phyloP scores from a whole-genome alignment of 2,329 filamentous ascomycete species.

The Meredithiella fracta region DNA sequence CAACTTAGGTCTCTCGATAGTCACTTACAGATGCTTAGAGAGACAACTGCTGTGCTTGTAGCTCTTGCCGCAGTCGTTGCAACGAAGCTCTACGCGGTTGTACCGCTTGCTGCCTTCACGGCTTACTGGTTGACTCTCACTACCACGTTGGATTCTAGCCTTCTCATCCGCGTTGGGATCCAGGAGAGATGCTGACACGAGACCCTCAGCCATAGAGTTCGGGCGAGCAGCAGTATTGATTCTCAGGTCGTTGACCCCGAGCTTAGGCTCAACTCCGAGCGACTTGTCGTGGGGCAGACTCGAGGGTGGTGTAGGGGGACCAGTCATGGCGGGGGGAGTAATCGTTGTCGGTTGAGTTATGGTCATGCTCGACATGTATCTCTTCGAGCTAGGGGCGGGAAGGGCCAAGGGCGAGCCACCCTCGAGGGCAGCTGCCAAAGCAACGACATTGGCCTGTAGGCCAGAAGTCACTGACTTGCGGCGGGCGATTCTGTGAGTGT shows the following conservation, averaged over 20 bases:
- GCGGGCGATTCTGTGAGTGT: conserved; percentile 67
- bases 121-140: conserved; percentile 68
- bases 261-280: conserved; percentile 29
- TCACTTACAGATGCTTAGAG: conserved; percentile 97
- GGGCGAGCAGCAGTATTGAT: background rate
- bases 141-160: conserved; percentile 45
- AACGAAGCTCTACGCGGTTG: conserved; percentile 74
- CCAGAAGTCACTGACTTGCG: conserved; percentile 79
- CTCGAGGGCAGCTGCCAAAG: conserved; percentile 32
- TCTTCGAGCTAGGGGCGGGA: conserved; percentile 14
- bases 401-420: conserved; percentile 24
- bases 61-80: conserved; percentile 96
- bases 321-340: background rate
- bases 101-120: conserved; percentile 74
- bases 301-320: conserved; percentile 37
- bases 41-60: conserved; percentile 99
- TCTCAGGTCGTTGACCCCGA: conserved; percentile 26
- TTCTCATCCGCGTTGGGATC: conserved; percentile 24
- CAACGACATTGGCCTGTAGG: conserved; percentile 6
- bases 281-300: conserved; percentile 45
- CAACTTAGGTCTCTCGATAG: too few relatives aligned
- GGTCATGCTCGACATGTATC: conserved; percentile 1
- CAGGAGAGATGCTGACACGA: conserved; percentile 17
- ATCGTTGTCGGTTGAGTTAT: conserved; percentile 5
- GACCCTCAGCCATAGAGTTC: conserved; percentile 38